Percentiles rank a stretch among this genome's conserved stretches.
These are phyloP conservation scores for Stachybotrys elegans DNA, from an alignment of 2,329 filamentous ascomycete genomes.

Conservation along the genomic window DNA sequence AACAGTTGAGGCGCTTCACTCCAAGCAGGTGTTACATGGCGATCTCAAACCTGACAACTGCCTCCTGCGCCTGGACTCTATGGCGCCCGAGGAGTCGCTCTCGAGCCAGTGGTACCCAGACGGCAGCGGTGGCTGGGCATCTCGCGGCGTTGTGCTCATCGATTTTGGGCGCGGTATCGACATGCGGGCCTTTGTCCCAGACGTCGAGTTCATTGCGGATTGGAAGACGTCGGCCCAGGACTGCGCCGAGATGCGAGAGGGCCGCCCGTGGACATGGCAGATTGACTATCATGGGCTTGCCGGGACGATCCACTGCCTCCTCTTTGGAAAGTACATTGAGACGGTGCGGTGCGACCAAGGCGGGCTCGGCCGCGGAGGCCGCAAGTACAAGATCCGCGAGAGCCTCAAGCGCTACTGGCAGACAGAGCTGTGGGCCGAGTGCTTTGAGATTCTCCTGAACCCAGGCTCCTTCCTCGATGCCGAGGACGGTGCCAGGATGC, in stretches of 20 bases:
- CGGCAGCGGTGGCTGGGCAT: slow-evolving; percentile 72
- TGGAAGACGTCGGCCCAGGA: slow-evolving; percentile 87
- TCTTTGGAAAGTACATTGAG: slow-evolving; percentile 95
- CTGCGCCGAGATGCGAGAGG: slow-evolving; percentile 92
- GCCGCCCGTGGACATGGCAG: slow-evolving; percentile 94
- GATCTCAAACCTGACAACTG: slow-evolving; percentile 97
- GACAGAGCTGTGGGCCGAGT: slow-evolving; percentile 78
- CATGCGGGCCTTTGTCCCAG: slow-evolving; percentile 73
- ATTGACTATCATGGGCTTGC: slow-evolving; percentile 94
- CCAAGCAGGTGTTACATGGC: slow-evolving; percentile 76
- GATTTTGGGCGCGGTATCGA: slow-evolving; percentile 95
- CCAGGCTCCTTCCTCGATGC: slow-evolving; percentile 60
- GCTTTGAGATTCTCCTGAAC: slow-evolving; percentile 84
- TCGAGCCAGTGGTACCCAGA: slow-evolving; percentile 63
- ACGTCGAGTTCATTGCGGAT: slow-evolving; percentile 83
- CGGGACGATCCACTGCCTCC: slow-evolving; percentile 77
- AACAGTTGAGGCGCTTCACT: slow-evolving; percentile 81
- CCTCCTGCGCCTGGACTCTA: slow-evolving; percentile 70
- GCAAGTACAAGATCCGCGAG: slow-evolving; percentile 77
- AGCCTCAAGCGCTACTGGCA: slow-evolving; percentile 94
- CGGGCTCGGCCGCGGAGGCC: slow-evolving; percentile 52
- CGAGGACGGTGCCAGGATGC: slow-evolving; percentile 66
- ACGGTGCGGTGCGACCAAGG: slow-evolving; percentile 55
- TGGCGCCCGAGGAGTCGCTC: slow-evolving; percentile 40
- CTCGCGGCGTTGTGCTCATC: slow-evolving; percentile 79